Conservation (phyloP, 1,139 yeast species). For the Pichia sp. region DNA sequence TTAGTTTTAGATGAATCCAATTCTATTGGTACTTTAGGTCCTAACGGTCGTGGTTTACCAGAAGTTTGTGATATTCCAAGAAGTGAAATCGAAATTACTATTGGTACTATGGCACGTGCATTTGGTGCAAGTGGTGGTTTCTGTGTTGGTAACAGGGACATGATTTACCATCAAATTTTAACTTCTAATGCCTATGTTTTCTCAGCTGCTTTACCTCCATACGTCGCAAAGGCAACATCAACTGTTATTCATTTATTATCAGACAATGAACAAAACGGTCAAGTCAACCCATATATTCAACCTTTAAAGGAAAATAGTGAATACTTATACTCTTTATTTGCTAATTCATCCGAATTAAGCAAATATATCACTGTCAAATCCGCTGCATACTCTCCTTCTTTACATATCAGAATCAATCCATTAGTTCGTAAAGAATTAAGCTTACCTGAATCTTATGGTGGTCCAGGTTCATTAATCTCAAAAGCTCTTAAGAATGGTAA, state of each 20-base stretch:
- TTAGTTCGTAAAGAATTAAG: conserved; percentile 42
- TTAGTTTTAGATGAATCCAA: conserved; percentile 83
- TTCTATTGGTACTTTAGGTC: conserved; percentile 85
- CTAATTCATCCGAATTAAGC: conserved; percentile 33
- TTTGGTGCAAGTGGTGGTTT: conserved; percentile 95
- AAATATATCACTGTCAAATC: conserved; percentile 55
- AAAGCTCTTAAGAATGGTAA: conserved; percentile 31
- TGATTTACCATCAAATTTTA: conserved; percentile 92
- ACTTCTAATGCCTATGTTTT: conserved; percentile 89
- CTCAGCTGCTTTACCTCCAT: conserved; percentile 94
- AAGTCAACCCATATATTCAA: conserved; percentile 23
- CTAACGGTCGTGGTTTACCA: conserved; percentile 79
- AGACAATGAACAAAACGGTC: conserved; percentile 22
- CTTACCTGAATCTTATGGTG: conserved; percentile 51
- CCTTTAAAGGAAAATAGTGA: conserved; percentile 34
- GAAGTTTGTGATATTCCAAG: conserved; percentile 70
- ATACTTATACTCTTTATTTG: conserved; percentile 38
- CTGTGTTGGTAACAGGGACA: conserved; percentile 80
- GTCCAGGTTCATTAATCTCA: conserved; percentile 30
- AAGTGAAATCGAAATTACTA: conserved; percentile 72
- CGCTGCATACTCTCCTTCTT: conserved; percentile 57
- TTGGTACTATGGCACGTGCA: conserved; percentile 82
- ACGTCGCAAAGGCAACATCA: conserved; percentile 73
- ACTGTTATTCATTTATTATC: conserved; percentile 52
- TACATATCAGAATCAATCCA: conserved; percentile 56